Evolutionary conservation across 495 filamentous ascomycete genomes (phyloP), one percentile per base, ranked within the genome.

Genomic region (Barbatosphaeria neglecta): DNA sequence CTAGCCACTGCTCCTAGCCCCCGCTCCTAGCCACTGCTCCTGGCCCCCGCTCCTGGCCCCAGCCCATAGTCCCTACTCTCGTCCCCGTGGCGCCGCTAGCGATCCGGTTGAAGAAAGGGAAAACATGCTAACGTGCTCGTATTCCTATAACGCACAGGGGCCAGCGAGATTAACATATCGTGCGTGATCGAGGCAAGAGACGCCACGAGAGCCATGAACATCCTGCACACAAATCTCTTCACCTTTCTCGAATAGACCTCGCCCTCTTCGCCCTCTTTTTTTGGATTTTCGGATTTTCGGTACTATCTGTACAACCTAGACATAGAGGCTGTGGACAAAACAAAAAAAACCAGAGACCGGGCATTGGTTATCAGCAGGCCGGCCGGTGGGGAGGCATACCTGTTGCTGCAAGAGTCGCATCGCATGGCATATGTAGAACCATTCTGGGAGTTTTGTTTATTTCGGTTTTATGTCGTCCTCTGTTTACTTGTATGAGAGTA

Each of bases 91-190:
- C n/a, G n/a, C n/a, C n/a, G n/a, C n/a, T n/a, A n/a, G n/a, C n/a
- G n/a, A n/a, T n/a, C n/a, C n/a, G n/a, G n/a, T n/a, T n/a, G n/a
- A n/a, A n/a, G n/a, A n/a, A n/a, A n/a, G n/a, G n/a, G 18, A 19
- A 4, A 11, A 20, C 18, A 55, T 50, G 18, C 53, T 65, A 54
- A 66, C 46, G 19, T n/a, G 7, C 15, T 18, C 31, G 31, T 66
- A 24, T 24, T n/a, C n/a, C n/a, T n/a, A n/a, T 10, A 13, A 15
- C 20, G 19, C 9, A 18, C 19, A 94, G 92, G 90, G 47, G 88
- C 89, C 37, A 95, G 89, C 57, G 92, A 98, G 71, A 98, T 98
- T 67, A 96, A 95, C 63, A 98, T 98, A 45, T 92, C 86, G 13
- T 97, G 92, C 62, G 92, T 98, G 7, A 93, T 98, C 10, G 86